Base-by-base conservation (phyloP, 2,329 filamentous ascomycete genomes). In the Cladosporium phlei region DNA sequence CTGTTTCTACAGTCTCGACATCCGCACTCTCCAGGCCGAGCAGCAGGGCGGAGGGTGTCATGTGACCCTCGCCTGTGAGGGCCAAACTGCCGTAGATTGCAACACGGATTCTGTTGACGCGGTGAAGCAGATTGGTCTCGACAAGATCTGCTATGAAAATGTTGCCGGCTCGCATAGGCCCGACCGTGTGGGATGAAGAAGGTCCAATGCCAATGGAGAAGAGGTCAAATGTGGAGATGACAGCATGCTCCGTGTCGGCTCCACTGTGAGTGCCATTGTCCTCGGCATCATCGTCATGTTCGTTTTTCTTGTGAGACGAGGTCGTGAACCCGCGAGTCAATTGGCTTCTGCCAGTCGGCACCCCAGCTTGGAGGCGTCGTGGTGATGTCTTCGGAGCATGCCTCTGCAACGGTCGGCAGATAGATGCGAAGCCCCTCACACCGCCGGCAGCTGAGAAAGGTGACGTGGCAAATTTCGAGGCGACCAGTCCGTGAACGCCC, bases 171-270 rank as follows among this genome's bases (percentile, higher is more conserved):
- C 73, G 70, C 73, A 75, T 75, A 14, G 73, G 73, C 1, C 73
- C 73, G 19, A 75, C 73, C 0, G 73, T 75, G 57, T 75, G 73
- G 9, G 72, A 75, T 2, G 73, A 75, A 0, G 72, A 75, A 9
- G 73, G 73, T 0, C 73, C 73, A 52, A 75, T 75, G 53, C 73
- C 73, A 43, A 75, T 74, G 24, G 72, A 75, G 58, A 75, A 75
- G 25, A 75, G 64, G 55, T 75, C 73, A 51, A 75, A 75, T 0
- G 73, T 71, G 2, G 73, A 75, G 47, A 75, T 75, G 55, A 75
- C 73, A 48, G 73, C 73, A 53, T 75, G 73, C 53, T 75, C 73
- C 37, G 73, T 69, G 38, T 74, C 72, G 1, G 72, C 66, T 52
- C 75, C 73, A 50, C 68, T 74, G 57, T 75, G 75, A 9, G 66